These are phyloP conservation scores for Pythium sukuiense DNA, from an alignment of 352 stramenopile species.

Conservation along the genomic window DNA sequence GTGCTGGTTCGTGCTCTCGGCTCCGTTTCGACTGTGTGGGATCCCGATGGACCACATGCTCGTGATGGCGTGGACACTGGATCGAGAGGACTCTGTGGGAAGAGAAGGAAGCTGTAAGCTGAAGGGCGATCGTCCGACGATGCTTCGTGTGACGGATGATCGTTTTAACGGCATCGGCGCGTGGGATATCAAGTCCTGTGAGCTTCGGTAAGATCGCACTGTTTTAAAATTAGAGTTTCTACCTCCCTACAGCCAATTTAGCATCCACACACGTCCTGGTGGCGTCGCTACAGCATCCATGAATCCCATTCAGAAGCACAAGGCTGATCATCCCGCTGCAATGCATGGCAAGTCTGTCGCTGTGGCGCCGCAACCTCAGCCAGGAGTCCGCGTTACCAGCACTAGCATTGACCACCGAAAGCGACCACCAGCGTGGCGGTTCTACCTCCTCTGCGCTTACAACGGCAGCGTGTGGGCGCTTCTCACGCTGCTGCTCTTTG, in stretches of 20 bases:
- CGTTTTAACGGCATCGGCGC: slow-evolving; percentile 7
- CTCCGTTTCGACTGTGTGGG: slow-evolving; percentile 11
- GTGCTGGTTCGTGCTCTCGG: slow-evolving; percentile 18
- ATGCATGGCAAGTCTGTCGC: neutral
- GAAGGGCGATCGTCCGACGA: slow-evolving; percentile 12
- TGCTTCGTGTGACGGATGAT: slow-evolving; percentile 21
- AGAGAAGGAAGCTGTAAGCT: neutral
- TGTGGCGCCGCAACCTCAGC: neutral
- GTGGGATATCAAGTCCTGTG: slow-evolving; percentile 18
- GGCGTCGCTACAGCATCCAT: too few species aligned
- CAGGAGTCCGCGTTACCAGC: too few species aligned
- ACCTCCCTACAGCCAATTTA: too few species aligned
- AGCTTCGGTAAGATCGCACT: slow-evolving; percentile 1
- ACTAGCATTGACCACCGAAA: neutral
- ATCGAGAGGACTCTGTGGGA: neutral
- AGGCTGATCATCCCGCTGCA: neutral
- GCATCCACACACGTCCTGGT: too few species aligned
- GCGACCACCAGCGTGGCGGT: neutral
- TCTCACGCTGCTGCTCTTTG: slow-evolving; percentile 29
- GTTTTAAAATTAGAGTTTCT: too few species aligned
- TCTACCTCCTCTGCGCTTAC: neutral
- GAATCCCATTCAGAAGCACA: neutral
- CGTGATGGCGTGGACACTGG: slow-evolving; percentile 18
- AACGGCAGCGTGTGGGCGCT: slow-evolving; percentile 25
- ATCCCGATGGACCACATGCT: slow-evolving; percentile 16